Base-by-base conservation (phyloP, 768 basidiomycete species). In the Kwoniella sp. region DNA sequence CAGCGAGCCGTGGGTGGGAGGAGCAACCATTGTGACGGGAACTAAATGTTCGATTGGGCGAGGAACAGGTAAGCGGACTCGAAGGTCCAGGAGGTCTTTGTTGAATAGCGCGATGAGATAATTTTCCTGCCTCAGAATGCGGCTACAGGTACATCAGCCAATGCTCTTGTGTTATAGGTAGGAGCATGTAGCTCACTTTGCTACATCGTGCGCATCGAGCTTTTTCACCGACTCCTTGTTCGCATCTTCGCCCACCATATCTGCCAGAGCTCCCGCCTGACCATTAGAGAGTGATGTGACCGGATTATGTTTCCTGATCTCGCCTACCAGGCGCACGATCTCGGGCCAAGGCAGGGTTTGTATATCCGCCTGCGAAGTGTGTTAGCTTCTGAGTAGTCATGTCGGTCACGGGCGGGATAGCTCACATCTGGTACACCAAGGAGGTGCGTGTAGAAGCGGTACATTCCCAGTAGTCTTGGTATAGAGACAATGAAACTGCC, bases 91-190 rank as follows among this genome's bases (percentile, higher is more conserved):
- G 4, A 98, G 80, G 67, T 96, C 92, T 78, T 97, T 98, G 82
- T 98, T 99, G 80, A 99, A 96, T 21, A 99, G 80, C 0, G 96
- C 93, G 63, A 98, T 96, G 55, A 99, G 85, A 77, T 98, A 99
- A 80, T 99, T 99, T 77, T 98, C 96, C 78, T 97, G 92, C 30
- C 96, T 86, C 87, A 99, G 86, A 72, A 99, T 97, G 55, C 96
- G 89, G 77, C 79, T 81, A 54, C 25, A 15, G 30, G n/a, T 15
- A 19, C 25, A 54, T 68, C 26, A 59, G 59, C 36, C 2, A 9
- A n/a, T n/a, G n/a, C n/a, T n/a, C n/a, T n/a, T n/a, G n/a, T n/a
- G n/a, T n/a, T n/a, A n/a, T n/a, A n/a, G n/a, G n/a, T n/a, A n/a
- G n/a, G n/a, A n/a, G n/a, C n/a, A n/a, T n/a, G n/a, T 33, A 55